A percentile compares a stretch with the other conserved stretches of the same genome.
Conservation (phyloP, 441 rosid genomes). For the Theobroma grandiflorum region DNA sequence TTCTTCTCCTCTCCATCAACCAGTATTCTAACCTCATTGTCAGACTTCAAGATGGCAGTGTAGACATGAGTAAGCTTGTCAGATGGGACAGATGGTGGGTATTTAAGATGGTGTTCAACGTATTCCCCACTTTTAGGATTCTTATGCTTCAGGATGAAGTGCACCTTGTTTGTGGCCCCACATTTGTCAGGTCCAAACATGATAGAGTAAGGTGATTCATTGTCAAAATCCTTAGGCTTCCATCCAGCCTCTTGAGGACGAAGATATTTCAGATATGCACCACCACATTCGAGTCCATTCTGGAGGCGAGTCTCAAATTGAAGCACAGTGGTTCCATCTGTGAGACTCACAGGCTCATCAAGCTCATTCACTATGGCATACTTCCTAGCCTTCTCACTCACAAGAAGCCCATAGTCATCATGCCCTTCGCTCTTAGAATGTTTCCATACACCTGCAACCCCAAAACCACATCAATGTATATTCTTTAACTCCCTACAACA, state of each 20-base stretch:
- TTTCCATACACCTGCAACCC: slow-evolving; percentile 83
- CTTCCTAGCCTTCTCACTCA: slow-evolving; percentile 83
- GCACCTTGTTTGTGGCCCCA: slow-evolving; percentile 95
- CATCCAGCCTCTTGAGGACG: slow-evolving; percentile 93
- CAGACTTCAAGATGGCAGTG: slow-evolving; percentile 85
- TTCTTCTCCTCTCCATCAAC: slow-evolving; percentile 95
- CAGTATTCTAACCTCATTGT: slow-evolving; percentile 76
- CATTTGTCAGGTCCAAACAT: slow-evolving; percentile 99
- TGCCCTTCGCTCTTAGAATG: slow-evolving; percentile 93
- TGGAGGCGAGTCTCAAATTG: slow-evolving; percentile 94
- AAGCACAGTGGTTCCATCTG: slow-evolving; percentile 80
- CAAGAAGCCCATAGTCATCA: slow-evolving; percentile 97
- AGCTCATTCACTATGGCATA: slow-evolving; percentile 90
- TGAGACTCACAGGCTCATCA: slow-evolving; percentile 64
- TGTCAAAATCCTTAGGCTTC: slow-evolving; percentile 75
- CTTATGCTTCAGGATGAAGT: slow-evolving; percentile 94
- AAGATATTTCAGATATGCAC: slow-evolving; percentile 91
- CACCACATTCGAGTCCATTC: slow-evolving; percentile 97
- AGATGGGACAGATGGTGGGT: slow-evolving; percentile 85
- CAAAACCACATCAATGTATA: slow-evolving; percentile 18
- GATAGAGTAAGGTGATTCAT: slow-evolving; percentile 83
- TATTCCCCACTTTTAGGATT: slow-evolving; percentile 93
- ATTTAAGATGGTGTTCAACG: slow-evolving; percentile 89
- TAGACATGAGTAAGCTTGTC: slow-evolving; percentile 95
- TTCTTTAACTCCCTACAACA: slow-evolving; percentile 7